Evolutionary conservation across 345 rosid genomes (phyloP).

Genomic region (Brassica cretica): DNA sequence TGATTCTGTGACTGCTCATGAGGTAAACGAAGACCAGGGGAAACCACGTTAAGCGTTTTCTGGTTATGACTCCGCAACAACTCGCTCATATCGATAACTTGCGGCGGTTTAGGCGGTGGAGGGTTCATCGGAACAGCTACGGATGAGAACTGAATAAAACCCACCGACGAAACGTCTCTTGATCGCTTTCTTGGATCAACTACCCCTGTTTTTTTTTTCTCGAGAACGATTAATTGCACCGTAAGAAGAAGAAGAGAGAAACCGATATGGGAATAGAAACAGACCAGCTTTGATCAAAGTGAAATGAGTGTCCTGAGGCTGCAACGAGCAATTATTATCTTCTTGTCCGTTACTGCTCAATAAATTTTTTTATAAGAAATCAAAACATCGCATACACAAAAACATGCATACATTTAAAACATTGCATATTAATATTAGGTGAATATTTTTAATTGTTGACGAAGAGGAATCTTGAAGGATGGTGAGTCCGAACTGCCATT

Average conservation of each 20-base stretch:
- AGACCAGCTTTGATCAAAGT: slow-evolving; percentile 18
- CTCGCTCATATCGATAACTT: not conserved
- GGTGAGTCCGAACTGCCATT: slow-evolving; percentile 1
- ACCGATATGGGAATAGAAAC: not conserved
- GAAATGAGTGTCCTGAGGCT: slow-evolving; percentile 33
- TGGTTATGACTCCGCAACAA: not conserved
- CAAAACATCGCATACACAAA: not conserved
- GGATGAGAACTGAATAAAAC: not conserved
- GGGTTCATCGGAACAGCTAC: not conserved
- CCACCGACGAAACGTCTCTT: slow-evolving; percentile 40
- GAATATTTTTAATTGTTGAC: not conserved
- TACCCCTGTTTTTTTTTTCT: not conserved
- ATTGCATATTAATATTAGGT: not conserved
- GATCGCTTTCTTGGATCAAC: slow-evolving; percentile 58
- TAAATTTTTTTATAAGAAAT: not conserved
- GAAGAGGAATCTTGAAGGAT: not conserved
- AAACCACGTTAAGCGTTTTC: not conserved
- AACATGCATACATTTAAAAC: not conserved
- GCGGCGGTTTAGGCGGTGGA: not conserved
- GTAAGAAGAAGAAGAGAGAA: not conserved
- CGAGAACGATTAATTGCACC: not conserved
- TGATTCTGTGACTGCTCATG: not conserved
- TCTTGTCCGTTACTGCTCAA: slow-evolving; percentile 61
- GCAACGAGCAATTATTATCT: slow-evolving; percentile 53
- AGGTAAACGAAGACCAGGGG: not conserved